Evolutionary conservation across 2,329 filamentous ascomycete species (phyloP), one percentile per base, ranked within the genome.

Genomic region (Colletotrichum destructivum): DNA sequence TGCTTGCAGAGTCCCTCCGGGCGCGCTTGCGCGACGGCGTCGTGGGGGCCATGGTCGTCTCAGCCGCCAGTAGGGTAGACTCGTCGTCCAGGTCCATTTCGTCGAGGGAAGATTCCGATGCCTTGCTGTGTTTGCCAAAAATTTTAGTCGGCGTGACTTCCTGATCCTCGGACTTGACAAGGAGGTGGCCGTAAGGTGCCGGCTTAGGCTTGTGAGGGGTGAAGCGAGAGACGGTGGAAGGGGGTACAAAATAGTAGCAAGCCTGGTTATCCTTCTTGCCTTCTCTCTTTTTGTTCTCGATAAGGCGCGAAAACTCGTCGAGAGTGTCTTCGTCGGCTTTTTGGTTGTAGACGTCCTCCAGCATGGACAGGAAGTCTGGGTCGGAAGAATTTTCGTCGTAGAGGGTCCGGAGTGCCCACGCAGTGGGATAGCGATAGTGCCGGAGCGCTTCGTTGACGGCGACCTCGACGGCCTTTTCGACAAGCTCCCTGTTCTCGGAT

Each of bases 391-490:
- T 85, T 76, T 91, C 88, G 74, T 91, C 88, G 78, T 90, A 91
- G 71, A 91, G 82, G 16, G 84, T 86, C 64, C 89, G 85, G 71
- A 92, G 82, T 52, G 90, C 89, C 82, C 86, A 91, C 2, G 90
- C 90, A 11, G 89, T 91, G 65, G 89, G 88, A 77, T 89, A 91
- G 70, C 88, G 87, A 73, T 84, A 84, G 76, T 88, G 85, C 71
- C 84, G 81, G 60, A 92, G 79, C 6, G 89, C 89, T 76, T 90
- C 85, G 12, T 89, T 85, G 40, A 91, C 88, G n/a, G 89, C 88
- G 42, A 80, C 77, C 77, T 90, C 87, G 49, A 92, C 83, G 38
- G 90, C 86, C 76, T 82, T 86, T 75, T 87, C 88, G 35, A 84
- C 82, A 44, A 84, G 78, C 49, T 86, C 85, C 73, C 82, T 85